Evolutionary conservation across 345 rosid species (phyloP).

Genomic region (Orychophragmus violaceus): DNA sequence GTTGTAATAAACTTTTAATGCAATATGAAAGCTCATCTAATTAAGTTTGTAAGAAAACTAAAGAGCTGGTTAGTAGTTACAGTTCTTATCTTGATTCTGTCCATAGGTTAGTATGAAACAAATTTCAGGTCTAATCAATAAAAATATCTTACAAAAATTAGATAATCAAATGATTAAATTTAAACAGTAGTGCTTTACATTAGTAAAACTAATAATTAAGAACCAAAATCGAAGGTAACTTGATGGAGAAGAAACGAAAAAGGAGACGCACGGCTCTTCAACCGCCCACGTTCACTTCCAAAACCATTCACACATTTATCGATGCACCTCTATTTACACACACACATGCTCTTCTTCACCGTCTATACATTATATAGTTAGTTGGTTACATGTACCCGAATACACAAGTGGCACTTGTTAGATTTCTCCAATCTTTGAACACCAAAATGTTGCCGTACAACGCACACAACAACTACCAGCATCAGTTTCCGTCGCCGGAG

Average conservation of each 20-base stretch:
- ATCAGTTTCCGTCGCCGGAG: slow-evolving; percentile 25
- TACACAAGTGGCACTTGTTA: slow-evolving; percentile 7
- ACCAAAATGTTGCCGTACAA: slow-evolving; percentile 25
- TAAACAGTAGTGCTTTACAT: not conserved
- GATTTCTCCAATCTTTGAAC: not conserved
- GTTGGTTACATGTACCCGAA: slow-evolving; percentile 8
- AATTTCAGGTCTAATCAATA: not conserved
- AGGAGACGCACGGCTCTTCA: slow-evolving; percentile 43
- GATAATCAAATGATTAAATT: not conserved
- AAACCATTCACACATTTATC: slow-evolving; percentile 13
- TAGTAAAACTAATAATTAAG: not conserved
- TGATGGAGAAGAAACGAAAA: slow-evolving; percentile 26
- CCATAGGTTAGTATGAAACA: not conserved
- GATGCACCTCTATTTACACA: slow-evolving; percentile 27
- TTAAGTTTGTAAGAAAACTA: not conserved
- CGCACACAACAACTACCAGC: slow-evolving; percentile 16
- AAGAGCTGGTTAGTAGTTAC: not conserved
- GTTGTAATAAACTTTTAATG: not conserved
- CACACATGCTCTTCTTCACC: slow-evolving; percentile 37
- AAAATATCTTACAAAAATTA: not conserved
- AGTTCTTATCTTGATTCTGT: not conserved
- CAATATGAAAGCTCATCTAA: not conserved
- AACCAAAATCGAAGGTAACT: slow-evolving; percentile 18
- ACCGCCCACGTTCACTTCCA: slow-evolving; percentile 62
- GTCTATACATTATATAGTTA: not conserved